phyloP scores from a whole-genome alignment of 108 stramenopile genomes.

The Skeletonema grethae region DNA sequence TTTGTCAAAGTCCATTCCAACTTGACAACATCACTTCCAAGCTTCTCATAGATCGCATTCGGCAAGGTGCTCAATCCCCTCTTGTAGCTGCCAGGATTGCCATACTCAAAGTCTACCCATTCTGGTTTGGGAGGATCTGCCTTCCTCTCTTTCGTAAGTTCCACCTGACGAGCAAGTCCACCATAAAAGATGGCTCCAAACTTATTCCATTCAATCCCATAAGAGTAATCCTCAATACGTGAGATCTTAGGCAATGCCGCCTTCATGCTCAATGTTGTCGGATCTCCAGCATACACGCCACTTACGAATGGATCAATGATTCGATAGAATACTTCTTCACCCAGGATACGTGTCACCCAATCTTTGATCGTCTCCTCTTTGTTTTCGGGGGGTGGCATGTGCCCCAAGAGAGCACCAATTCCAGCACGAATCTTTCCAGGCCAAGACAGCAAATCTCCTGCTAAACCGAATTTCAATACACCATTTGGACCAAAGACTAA shows the following conservation, averaged over 20 bases:
- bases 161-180: constrained; percentile 78
- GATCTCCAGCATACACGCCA: constrained; percentile 98
- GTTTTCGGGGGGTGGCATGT: constrained; percentile 60
- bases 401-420: constrained; percentile 89
- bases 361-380: constrained; percentile 95
- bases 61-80: constrained; percentile 86
- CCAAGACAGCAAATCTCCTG: constrained; percentile 86
- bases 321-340: constrained; percentile 88
- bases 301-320: constrained; percentile 96
- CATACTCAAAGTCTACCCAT: constrained; percentile 84
- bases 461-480: constrained; percentile 74
- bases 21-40: constrained; percentile 68
- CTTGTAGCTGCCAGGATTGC: constrained; percentile 88
- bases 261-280: constrained; percentile 87
- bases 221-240: constrained; percentile 75
- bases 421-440: constrained; percentile 95
- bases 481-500: constrained; percentile 82
- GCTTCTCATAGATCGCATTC: constrained; percentile 67
- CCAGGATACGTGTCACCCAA: constrained; percentile 91
- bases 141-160: constrained; percentile 79
- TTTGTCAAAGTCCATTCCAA: constrained; percentile 75
- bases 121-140: constrained; percentile 72
- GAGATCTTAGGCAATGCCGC: constrained; percentile 91
- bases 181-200: constrained; percentile 87
- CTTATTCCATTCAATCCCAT: constrained; percentile 79